A percentile compares a stretch with the other conserved stretches of the same genome.
Conservation (phyloP, 176 grass and related monocot genomes). For the Phoenix roebelenii region DNA sequence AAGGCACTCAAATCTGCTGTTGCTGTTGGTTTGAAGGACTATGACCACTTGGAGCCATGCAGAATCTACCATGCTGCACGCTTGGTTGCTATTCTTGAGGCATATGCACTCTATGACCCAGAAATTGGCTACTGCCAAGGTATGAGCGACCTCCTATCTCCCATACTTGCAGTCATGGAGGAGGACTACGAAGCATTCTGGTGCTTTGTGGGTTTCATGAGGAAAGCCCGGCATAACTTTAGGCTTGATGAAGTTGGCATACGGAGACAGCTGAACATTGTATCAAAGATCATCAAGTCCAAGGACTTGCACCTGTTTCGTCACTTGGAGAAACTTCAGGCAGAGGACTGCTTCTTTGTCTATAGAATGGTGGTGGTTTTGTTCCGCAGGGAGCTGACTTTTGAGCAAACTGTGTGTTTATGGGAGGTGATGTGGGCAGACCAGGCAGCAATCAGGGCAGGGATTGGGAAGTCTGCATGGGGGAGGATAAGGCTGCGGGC, state of each 20-base stretch:
- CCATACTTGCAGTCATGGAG: slow-evolving; percentile 71
- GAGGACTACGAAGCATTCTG: slow-evolving; percentile 86
- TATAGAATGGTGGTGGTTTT: slow-evolving; percentile 98
- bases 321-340: slow-evolving; percentile 92
- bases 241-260: slow-evolving; percentile 91
- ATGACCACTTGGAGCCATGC: slow-evolving; percentile 57
- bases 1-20: slow-evolving; percentile 42
- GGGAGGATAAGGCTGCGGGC: slow-evolving; percentile 65
- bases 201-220: slow-evolving; percentile 97
- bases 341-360: slow-evolving; percentile 96
- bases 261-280: slow-evolving; percentile 74
- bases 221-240: slow-evolving; percentile 88
- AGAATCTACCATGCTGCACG: slow-evolving; percentile 78
- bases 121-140: slow-evolving; percentile 95
- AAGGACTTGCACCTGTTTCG: slow-evolving; percentile 78
- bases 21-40: slow-evolving; percentile 59
- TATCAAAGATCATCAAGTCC: slow-evolving; percentile 89
- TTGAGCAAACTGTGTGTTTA: slow-evolving; percentile 77
- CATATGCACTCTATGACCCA: slow-evolving; percentile 74
- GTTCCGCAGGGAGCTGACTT: slow-evolving; percentile 86
- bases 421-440: slow-evolving; percentile 99
- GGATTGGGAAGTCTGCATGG: slow-evolving; percentile 73
- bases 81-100: slow-evolving; percentile 69
- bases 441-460: slow-evolving; percentile 69
- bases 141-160: slow-evolving; percentile 94